phyloP scores from a whole-genome alignment of 192 early-diverging fungal genomes.

The Haplosporangium gracile region DNA sequence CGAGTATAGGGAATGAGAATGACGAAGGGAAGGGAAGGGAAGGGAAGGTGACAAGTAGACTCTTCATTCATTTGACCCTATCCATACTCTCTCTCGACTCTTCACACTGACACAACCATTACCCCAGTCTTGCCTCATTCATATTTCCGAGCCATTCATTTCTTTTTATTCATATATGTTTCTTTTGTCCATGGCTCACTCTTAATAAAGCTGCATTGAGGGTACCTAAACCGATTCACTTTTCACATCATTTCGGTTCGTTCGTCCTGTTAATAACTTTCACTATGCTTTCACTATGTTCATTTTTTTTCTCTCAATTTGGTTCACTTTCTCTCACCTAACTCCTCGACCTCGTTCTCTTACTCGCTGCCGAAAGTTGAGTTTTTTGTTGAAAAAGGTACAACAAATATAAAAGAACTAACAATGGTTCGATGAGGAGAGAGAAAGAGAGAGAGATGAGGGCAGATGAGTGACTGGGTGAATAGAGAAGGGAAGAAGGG shows the following conservation, averaged over 20 bases:
- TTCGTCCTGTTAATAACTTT: background rate
- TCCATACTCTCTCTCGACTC: background rate
- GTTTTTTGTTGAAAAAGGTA: constrained; percentile 6
- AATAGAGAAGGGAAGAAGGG: background rate
- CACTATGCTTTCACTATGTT: background rate
- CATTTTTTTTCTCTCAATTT: background rate
- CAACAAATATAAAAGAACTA: background rate
- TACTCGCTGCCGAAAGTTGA: background rate
- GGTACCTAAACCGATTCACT: background rate
- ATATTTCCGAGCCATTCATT: background rate
- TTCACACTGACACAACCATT: background rate
- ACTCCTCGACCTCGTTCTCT: background rate
- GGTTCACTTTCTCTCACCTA: background rate
- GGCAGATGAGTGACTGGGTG: background rate
- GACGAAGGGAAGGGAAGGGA: background rate
- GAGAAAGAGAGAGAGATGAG: background rate
- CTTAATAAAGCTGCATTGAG: background rate
- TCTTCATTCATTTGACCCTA: background rate
- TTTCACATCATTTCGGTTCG: background rate
- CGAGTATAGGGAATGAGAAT: background rate
- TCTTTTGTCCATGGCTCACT: background rate
- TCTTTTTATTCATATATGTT: background rate
- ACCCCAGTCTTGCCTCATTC: background rate
- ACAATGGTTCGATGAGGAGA: background rate
- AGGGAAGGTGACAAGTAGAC: background rate